phyloP scores from a whole-genome alignment of 148 eudicot genomes.

The Rhododendron henanense region DNA sequence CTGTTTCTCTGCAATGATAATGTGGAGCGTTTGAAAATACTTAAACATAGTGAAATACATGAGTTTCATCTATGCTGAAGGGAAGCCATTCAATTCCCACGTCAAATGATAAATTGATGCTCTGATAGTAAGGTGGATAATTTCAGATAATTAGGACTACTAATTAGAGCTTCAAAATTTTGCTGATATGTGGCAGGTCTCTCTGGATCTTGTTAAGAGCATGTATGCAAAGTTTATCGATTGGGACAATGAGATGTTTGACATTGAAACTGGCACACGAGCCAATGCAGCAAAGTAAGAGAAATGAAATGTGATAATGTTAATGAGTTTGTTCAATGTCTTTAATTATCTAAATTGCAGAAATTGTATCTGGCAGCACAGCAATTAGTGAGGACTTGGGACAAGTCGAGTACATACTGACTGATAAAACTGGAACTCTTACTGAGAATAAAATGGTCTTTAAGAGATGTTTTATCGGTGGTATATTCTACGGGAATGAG shows the following conservation, averaged over 20 bases:
- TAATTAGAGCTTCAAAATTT: background rate
- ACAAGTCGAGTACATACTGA: conserved; percentile 96
- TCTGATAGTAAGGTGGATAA: background rate
- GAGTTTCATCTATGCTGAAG: background rate
- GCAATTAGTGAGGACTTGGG: conserved; percentile 99
- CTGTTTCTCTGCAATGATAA: background rate
- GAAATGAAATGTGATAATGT: conserved; percentile 4
- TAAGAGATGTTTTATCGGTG: conserved; percentile 79
- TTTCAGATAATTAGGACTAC: background rate
- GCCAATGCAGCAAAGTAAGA: conserved; percentile 88
- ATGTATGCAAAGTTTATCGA: conserved; percentile 96
- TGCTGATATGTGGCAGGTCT: conserved; percentile 56
- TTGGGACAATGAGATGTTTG: conserved; percentile 94
- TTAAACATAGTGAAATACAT: background rate
- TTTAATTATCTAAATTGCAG: conserved; percentile 4
- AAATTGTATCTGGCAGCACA: conserved; percentile 75
- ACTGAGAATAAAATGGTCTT: conserved; percentile 96
- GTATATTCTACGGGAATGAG: conserved; percentile 85
- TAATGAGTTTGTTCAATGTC: background rate
- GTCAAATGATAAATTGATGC: background rate
- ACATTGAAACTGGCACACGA: conserved; percentile 68
- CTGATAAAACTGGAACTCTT: conserved; percentile 97
- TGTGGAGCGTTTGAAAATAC: background rate
- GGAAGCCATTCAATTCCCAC: background rate
- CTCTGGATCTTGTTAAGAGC: conserved; percentile 94